phyloP scores from a whole-genome alignment of 2,329 filamentous ascomycete species.

The Sphaerostilbella broomeana region DNA sequence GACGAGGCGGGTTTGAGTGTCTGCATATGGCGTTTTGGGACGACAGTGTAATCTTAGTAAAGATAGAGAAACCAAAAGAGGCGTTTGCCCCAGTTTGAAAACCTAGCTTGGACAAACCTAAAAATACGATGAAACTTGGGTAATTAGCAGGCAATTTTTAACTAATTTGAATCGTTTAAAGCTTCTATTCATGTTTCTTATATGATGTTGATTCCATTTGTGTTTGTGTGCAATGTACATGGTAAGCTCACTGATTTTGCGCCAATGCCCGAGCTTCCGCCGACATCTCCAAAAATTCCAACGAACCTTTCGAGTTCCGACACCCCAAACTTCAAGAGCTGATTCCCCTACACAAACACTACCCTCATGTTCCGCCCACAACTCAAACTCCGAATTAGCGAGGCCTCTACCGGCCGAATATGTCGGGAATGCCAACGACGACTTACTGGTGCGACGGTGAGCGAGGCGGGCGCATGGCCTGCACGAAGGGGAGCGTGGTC shows the following conservation, averaged over 20 bases:
- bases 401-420: not conserved
- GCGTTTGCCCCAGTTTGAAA: not conserved
- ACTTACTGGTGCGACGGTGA: not conserved
- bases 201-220: too few species aligned
- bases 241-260: not conserved
- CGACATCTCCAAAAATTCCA: not conserved
- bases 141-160: too few species aligned
- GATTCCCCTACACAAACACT: too few species aligned
- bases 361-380: not conserved
- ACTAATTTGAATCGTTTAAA: too few species aligned
- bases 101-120: too few species aligned
- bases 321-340: too few species aligned
- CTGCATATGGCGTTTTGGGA: conserved; percentile 2
- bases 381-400: not conserved
- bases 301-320: not conserved
- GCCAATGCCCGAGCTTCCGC: conserved; percentile 10
- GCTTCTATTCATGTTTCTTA: too few species aligned
- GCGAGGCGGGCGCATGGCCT: too few species aligned
- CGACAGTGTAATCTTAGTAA: conserved; percentile 5
- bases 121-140: too few species aligned
- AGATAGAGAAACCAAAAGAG: conserved; percentile 4
- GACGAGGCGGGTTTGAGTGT: conserved; percentile 1
- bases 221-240: not conserved
- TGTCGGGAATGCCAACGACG: not conserved
- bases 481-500: too few species aligned